A percentile compares a stretch with the other conserved stretches of the same genome.
These are phyloP conservation scores for Botrytis aclada DNA, from an alignment of 2,329 filamentous ascomycete genomes.

Conservation along the genomic window DNA sequence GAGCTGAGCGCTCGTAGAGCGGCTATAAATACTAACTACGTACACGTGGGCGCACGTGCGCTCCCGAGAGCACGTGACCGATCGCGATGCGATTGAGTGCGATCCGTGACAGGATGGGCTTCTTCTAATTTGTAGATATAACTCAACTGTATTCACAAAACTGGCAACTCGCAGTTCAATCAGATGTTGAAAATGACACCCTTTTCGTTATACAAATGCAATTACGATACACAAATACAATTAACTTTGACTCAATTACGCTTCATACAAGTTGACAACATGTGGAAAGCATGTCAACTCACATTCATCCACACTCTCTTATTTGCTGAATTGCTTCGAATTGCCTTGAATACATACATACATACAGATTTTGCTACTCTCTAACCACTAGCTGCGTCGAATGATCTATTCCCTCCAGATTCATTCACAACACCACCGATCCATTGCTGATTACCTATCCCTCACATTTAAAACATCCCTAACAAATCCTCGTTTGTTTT, in stretches of 20 bases:
- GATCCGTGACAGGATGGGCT: too few species aligned
- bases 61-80: too few species aligned
- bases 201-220: not conserved
- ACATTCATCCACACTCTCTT: not conserved
- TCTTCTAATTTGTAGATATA: not conserved
- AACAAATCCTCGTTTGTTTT: slow-evolving; percentile 59
- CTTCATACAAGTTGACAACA: not conserved
- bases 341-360: slow-evolving; percentile 13
- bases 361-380: slow-evolving; percentile 1
- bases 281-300: not conserved
- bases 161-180: not conserved
- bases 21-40: too few species aligned
- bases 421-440: not conserved
- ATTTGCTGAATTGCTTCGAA: not conserved
- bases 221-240: not conserved
- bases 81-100: too few species aligned
- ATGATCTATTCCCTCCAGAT: too few species aligned
- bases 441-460: not conserved
- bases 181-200: not conserved
- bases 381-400: not conserved
- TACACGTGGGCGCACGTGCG: too few species aligned
- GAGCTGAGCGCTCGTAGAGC: too few species aligned
- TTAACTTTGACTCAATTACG: not conserved
- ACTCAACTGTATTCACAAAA: not conserved
- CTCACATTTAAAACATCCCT: slow-evolving; percentile 48